Evolutionary conservation across 2,329 filamentous ascomycete species (phyloP).

Genomic region (Fusarium setosum): DNA sequence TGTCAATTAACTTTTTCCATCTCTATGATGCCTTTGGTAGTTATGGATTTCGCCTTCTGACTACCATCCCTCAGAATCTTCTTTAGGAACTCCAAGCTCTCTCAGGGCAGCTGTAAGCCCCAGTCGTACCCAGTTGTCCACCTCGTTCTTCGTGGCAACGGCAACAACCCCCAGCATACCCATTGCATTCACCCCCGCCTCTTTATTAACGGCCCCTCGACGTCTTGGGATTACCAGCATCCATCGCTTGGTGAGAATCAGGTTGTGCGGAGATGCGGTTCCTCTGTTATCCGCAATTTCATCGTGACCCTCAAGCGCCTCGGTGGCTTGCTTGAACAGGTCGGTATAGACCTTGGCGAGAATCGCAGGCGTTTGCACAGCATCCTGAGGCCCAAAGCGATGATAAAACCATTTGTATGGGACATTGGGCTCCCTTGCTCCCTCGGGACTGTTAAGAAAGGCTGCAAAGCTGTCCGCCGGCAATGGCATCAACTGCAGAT

Average conservation of each 20-base stretch:
- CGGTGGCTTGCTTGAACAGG: not conserved
- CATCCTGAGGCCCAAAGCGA: not conserved
- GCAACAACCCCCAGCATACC: constrained; percentile 2
- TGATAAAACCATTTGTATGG: constrained; percentile 5
- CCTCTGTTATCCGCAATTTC: not conserved
- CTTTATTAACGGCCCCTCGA: not conserved
- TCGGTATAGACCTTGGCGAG: not conserved
- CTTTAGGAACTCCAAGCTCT: not conserved
- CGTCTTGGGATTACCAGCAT: constrained; percentile 1
- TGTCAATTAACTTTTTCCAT: too few species aligned
- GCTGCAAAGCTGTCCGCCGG: not conserved
- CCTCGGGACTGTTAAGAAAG: not conserved
- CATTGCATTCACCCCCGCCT: not conserved
- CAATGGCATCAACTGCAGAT: not conserved
- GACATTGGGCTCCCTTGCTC: not conserved
- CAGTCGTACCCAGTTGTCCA: not conserved
- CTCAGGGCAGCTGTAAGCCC: not conserved
- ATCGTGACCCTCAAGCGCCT: not conserved
- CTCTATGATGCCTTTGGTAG: too few species aligned
- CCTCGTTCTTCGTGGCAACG: constrained; percentile 5
- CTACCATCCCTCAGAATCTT: too few species aligned
- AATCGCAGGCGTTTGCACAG: rapidly evolving
- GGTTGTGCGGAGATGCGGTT: not conserved
- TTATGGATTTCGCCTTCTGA: too few species aligned
- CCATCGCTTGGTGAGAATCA: constrained; percentile 3